These are phyloP conservation scores for Conticribra weissflogii DNA, from an alignment of 108 stramenopile species.

Conservation along the genomic window DNA sequence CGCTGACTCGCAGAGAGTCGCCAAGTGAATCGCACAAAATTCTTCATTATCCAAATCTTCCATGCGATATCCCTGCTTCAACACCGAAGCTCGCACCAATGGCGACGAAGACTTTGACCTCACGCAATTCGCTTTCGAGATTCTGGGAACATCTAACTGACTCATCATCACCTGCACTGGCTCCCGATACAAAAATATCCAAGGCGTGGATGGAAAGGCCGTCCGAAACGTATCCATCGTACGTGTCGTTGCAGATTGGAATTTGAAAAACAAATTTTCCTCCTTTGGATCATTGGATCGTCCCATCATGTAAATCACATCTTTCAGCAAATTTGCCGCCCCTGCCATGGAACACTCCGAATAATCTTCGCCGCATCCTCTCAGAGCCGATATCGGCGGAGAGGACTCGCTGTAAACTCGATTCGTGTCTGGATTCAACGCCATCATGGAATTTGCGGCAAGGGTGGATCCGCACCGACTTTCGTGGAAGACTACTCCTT, in stretches of 20 bases:
- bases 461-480: conserved; percentile 91
- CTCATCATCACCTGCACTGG: conserved; percentile 95
- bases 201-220: conserved; percentile 92
- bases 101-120: conserved; percentile 44
- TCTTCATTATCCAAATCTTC: conserved; percentile 52
- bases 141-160: conserved; percentile 55
- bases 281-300: conserved; percentile 72
- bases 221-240: conserved; percentile 66
- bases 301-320: conserved; percentile 78
- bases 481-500: conserved; percentile 95
- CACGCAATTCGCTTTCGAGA: conserved; percentile 62
- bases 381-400: conserved; percentile 73
- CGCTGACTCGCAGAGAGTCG: conserved; percentile 77
- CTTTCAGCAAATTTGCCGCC: conserved; percentile 58
- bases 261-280: conserved; percentile 92
- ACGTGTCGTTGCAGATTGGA: conserved; percentile 85
- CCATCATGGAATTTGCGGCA: conserved; percentile 92
- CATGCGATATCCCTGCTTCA: conserved; percentile 36
- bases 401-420: conserved; percentile 87
- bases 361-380: conserved; percentile 61
- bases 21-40: conserved; percentile 86
- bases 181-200: conserved; percentile 95
- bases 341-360: conserved; percentile 38
- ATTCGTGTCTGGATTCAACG: conserved; percentile 73
- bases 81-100: conserved; percentile 31